Conservation (phyloP, 345 rosid genomes). For the Syzygium aqueum region DNA sequence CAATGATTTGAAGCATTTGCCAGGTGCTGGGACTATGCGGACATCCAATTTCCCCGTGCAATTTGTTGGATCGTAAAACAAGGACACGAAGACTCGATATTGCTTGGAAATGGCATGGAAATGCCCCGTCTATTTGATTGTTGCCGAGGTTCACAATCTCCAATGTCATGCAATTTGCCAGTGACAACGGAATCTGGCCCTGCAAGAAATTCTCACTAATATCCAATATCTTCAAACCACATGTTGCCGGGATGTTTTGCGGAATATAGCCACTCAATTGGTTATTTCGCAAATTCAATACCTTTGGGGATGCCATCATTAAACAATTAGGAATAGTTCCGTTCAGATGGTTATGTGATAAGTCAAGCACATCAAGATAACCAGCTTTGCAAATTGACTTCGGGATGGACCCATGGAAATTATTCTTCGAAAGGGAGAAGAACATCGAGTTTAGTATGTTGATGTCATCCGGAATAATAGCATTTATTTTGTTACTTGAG, state of each 20-base stretch:
- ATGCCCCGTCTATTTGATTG: constrained; percentile 16
- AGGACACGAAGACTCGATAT: constrained; percentile 14
- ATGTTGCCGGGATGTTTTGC: background rate
- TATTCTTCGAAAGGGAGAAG: constrained; percentile 3
- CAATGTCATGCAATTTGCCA: constrained; percentile 7
- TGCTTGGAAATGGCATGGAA: constrained; percentile 22
- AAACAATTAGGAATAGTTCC: background rate
- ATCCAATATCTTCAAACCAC: constrained; percentile 17
- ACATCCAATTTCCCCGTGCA: constrained; percentile 23
- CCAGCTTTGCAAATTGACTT: background rate
- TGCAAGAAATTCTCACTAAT: constrained; percentile 16
- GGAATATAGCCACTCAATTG: background rate
- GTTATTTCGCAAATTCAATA: constrained; percentile 5
- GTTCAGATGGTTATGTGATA: background rate
- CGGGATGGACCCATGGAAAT: background rate
- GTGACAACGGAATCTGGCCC: constrained; percentile 20
- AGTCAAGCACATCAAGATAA: constrained; percentile 2
- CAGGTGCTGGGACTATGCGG: background rate
- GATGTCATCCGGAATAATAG: background rate
- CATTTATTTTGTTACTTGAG: background rate
- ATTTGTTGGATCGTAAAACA: constrained; percentile 29
- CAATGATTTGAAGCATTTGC: constrained; percentile 29
- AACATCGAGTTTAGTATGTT: background rate
- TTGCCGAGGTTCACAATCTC: constrained; percentile 32
- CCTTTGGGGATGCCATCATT: background rate